Conservation (phyloP, 257 asterid genomes). For the Capsicum baccatum region DNA sequence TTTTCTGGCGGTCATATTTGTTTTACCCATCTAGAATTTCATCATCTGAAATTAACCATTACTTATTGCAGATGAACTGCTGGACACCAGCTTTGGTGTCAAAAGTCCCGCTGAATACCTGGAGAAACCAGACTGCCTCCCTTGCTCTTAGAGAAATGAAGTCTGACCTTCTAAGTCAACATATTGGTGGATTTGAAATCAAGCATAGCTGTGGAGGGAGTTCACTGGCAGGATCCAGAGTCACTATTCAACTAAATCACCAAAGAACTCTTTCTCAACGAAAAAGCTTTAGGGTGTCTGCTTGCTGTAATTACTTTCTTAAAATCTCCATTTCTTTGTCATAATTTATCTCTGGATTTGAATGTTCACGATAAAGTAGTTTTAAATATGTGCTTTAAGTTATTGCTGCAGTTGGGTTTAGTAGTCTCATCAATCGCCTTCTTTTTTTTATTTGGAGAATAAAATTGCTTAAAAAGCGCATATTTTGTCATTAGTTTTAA, state of each 20-base stretch:
- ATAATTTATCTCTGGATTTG: neutral
- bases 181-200: conserved; percentile 37
- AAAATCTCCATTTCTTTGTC: neutral
- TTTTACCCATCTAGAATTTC: neutral
- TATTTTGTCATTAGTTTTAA: neutral
- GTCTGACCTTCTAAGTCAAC: conserved; percentile 32
- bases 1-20: neutral
- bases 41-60: neutral
- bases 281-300: conserved; percentile 46
- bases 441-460: neutral
- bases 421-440: neutral
- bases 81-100: conserved; percentile 9
- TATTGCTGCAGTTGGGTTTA: neutral
- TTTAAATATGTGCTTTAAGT: neutral
- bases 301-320: conserved; percentile 61
- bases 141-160: conserved; percentile 35
- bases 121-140: neutral
- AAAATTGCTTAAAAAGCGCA: neutral
- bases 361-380: neutral
- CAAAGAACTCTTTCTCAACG: conserved; percentile 35
- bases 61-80: conserved; percentile 26
- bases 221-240: conserved; percentile 49
- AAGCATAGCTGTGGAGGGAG: conserved; percentile 43
- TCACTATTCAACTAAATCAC: conserved; percentile 36
- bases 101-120: neutral